Conservation (phyloP, 2,329 filamentous ascomycete species). For the Pseudogymnoascus sp. region DNA sequence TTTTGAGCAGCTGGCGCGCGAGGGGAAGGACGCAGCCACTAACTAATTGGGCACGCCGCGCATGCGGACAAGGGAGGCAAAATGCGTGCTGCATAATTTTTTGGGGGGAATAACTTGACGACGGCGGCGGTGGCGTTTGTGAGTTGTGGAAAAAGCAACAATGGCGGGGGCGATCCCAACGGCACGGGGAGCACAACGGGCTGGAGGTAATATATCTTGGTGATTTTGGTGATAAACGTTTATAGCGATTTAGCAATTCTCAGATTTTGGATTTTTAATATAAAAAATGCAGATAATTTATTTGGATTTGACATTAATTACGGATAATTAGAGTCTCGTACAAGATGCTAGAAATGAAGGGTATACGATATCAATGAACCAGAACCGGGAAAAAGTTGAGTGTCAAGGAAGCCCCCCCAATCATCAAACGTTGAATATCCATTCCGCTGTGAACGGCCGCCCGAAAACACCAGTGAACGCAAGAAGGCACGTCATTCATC, state of each 20-base stretch:
- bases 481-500: background rate
- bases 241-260: background rate
- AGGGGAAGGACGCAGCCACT: background rate
- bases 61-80: background rate
- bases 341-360: slow-evolving; percentile 1
- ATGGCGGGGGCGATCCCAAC: background rate
- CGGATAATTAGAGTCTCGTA: background rate
- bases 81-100: background rate
- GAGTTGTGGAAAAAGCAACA: background rate
- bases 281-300: background rate
- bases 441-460: background rate
- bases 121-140: background rate
- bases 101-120: background rate
- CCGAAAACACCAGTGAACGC: background rate
- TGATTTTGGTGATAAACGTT: background rate
- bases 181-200: background rate
- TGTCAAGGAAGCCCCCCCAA: background rate
- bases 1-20: slow-evolving; percentile 17
- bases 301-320: background rate
- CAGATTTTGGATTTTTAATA: background rate
- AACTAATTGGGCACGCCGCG: background rate
- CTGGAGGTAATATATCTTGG: background rate
- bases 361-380: background rate
- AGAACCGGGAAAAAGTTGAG: background rate
- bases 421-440: background rate